phyloP scores from a whole-genome alignment of 371 early-diverging fungal species.

The Gilbertella persicaria region DNA sequence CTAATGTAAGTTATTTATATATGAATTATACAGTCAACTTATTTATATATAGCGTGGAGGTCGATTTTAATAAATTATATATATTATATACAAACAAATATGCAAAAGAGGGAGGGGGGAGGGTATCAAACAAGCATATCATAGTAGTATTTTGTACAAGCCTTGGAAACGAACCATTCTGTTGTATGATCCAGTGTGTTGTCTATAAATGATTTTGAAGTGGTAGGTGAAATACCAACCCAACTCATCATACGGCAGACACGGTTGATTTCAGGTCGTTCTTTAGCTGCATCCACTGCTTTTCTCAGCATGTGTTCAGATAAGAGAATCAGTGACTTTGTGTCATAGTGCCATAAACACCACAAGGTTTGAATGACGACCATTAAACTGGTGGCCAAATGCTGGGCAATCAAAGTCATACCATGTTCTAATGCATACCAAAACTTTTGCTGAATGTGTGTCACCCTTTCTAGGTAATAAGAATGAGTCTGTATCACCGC shows the following conservation, averaged over 20 bases:
- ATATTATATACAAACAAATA: slow-evolving; percentile 11
- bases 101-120: slow-evolving; percentile 7
- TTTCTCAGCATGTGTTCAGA: slow-evolving; percentile 9
- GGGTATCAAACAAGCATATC: slow-evolving; percentile 9
- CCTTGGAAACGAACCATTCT: slow-evolving; percentile 18
- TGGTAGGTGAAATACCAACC: slow-evolving; percentile 12
- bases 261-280: slow-evolving; percentile 14
- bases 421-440: slow-evolving; percentile 24
- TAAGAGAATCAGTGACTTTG: background rate
- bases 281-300: slow-evolving; percentile 5
- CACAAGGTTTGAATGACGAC: slow-evolving; percentile 10
- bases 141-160: background rate
- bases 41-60: slow-evolving; percentile 20
- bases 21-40: background rate
- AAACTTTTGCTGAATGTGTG: slow-evolving; percentile 13
- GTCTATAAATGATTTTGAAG: slow-evolving; percentile 17
- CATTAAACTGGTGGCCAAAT: slow-evolving; percentile 10
- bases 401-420: slow-evolving; percentile 12
- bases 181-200: slow-evolving; percentile 15
- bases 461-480: slow-evolving; percentile 1
- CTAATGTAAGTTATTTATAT: slow-evolving; percentile 35
- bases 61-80: slow-evolving; percentile 9
- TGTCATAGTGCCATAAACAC: slow-evolving; percentile 7
- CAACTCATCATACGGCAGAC: slow-evolving; percentile 13
- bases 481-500: background rate